phyloP scores from a whole-genome alignment of 495 filamentous ascomycete species.

The Neurospora sp. region DNA sequence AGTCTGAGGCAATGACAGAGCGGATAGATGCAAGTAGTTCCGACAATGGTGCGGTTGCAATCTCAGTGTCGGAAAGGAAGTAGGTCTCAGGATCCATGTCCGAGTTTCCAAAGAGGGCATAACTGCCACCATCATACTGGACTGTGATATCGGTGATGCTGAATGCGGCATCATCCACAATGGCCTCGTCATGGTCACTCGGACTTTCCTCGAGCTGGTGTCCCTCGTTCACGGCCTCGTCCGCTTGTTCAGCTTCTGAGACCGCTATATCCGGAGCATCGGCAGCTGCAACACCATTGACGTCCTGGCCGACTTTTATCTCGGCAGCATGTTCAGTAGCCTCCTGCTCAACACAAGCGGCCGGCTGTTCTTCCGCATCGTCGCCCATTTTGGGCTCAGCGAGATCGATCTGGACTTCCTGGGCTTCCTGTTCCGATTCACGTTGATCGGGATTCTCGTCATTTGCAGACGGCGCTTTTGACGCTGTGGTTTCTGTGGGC shows the following conservation, averaged over 20 bases:
- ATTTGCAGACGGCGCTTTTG: not conserved
- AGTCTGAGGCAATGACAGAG: slow-evolving; percentile 53
- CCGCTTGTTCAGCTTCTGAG: not conserved
- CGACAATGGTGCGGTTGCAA: slow-evolving; percentile 46
- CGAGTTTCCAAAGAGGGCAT: slow-evolving; percentile 58
- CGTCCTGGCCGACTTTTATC: not conserved
- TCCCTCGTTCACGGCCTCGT: not conserved
- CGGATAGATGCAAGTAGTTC: slow-evolving; percentile 57
- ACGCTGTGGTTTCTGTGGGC: not conserved
- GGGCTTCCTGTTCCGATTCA: not conserved
- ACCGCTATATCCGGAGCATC: not conserved
- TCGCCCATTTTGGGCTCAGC: slow-evolving; percentile 1
- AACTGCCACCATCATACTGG: slow-evolving; percentile 55
- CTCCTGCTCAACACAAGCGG: not conserved
- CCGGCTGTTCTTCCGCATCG: not conserved
- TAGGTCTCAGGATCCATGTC: slow-evolving; percentile 59
- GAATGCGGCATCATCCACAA: not conserved
- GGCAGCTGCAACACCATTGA: not conserved
- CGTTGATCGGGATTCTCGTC: not conserved
- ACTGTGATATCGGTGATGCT: slow-evolving; percentile 42
- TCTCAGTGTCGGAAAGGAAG: slow-evolving; percentile 58
- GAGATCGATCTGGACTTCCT: not conserved
- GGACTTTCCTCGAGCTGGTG: not conserved
- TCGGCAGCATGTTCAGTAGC: not conserved
- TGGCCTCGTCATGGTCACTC: slow-evolving; percentile 6